Percentiles rank a stretch among this genome's conserved stretches.
Evolutionary conservation across 441 rosid species (phyloP).

Genomic region (Melastoma candidum): DNA sequence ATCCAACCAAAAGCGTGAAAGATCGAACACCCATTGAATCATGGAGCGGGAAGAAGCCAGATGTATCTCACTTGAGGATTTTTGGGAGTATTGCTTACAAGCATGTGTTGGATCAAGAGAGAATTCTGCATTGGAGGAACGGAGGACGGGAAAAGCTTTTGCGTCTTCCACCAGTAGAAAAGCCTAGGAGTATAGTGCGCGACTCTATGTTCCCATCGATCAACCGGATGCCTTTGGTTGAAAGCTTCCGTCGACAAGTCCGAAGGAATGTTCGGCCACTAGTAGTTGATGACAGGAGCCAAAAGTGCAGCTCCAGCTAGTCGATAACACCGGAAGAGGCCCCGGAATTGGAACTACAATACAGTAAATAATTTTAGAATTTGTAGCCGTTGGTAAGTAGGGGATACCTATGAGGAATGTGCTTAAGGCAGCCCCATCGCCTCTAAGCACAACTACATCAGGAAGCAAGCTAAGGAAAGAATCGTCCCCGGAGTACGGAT

Average conservation of each 20-base stretch:
- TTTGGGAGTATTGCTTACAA: too few relatives aligned
- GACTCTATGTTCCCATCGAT: slow-evolving; percentile 50
- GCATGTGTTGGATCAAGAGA: too few relatives aligned
- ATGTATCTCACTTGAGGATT: too few relatives aligned
- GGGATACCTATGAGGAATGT: slow-evolving; percentile 60
- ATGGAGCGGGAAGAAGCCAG: too few relatives aligned
- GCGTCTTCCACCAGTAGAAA: slow-evolving; percentile 61
- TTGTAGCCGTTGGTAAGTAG: too few relatives aligned
- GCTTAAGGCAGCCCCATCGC: slow-evolving; percentile 65
- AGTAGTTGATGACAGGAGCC: slow-evolving; percentile 52
- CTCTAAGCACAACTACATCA: slow-evolving; percentile 82
- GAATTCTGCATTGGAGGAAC: slow-evolving; percentile 14
- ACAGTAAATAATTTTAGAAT: too few relatives aligned
- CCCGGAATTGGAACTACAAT: too few relatives aligned
- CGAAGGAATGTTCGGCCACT: slow-evolving; percentile 49
- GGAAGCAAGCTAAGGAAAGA: slow-evolving; percentile 82
- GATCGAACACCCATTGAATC: too few relatives aligned
- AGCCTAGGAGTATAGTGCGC: slow-evolving; percentile 55
- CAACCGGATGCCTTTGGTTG: slow-evolving; percentile 25
- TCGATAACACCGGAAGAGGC: slow-evolving; percentile 16
- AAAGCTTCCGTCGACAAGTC: slow-evolving; percentile 42
- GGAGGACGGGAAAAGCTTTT: slow-evolving; percentile 37
- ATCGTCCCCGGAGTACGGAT: slow-evolving; percentile 45
- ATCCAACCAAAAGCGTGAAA: too few relatives aligned
- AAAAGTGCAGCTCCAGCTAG: slow-evolving; percentile 46